Evolutionary conservation across 2,329 filamentous ascomycete genomes (phyloP).

Genomic region (Ophiostoma himal-ulmi): DNA sequence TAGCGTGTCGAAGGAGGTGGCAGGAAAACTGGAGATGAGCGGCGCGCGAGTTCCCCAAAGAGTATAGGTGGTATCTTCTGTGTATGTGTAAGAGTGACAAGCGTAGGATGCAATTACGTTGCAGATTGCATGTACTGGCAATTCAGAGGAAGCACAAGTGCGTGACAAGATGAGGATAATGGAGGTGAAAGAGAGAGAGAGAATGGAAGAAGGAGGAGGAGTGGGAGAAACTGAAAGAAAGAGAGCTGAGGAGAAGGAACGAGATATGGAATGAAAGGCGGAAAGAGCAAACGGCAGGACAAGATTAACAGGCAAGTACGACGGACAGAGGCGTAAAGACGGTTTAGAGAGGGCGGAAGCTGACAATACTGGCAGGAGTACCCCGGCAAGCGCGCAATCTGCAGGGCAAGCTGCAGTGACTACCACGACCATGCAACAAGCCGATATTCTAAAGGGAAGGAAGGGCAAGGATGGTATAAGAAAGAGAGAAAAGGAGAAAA

Average conservation of each 20-base stretch:
- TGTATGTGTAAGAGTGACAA: background rate
- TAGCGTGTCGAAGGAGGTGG: background rate
- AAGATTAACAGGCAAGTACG: background rate
- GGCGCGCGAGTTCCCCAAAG: background rate
- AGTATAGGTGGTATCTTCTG: background rate
- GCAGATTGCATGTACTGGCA: background rate
- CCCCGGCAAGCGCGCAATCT: too few relatives aligned
- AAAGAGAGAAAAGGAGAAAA: background rate
- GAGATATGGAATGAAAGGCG: background rate
- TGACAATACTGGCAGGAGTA: background rate
- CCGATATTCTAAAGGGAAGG: background rate
- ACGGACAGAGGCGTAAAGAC: background rate
- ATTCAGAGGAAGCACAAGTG: background rate
- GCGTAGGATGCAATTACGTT: background rate
- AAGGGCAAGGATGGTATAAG: too few relatives aligned
- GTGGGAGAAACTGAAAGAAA: background rate
- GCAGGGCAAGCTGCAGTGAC: background rate
- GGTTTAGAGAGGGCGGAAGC: background rate
- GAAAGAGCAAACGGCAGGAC: background rate
- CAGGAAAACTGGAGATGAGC: slow-evolving; percentile 5
- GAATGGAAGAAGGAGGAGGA: background rate
- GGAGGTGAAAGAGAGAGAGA: background rate
- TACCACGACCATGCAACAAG: background rate
- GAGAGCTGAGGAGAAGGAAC: background rate
- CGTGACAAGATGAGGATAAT: background rate